Evolutionary conservation across 495 filamentous ascomycete species (phyloP), one percentile per base, ranked within the genome.

Genomic region (Penicillium ochrochloron): DNA sequence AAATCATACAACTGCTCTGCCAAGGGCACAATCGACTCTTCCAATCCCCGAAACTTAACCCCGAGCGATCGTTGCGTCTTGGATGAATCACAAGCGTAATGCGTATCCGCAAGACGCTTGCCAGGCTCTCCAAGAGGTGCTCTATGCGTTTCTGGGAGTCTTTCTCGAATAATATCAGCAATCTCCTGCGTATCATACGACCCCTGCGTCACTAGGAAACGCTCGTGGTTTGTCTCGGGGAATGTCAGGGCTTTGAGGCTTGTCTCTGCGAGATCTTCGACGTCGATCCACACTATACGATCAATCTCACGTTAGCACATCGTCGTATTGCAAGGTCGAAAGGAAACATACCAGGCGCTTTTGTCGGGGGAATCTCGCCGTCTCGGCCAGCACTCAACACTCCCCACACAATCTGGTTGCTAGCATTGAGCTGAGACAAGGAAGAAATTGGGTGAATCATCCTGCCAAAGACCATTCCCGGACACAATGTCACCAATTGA

Each of bases 221-320:
- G 70, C 37, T 80, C 70, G 52, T 76, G 75, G 0, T 63, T 61
- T 0, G 71, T 69, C 0, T 60, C 70, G 7, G 73, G 64, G 9
- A 62, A 70, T 1, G 65, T 75, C 12, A 80, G 34, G 0, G 75
- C 66, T 17, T 65, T 59, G 41, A 76, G 57, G 39, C 77, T 76
- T 1, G 75, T 71, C 3, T 62, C 63, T 1, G 80, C 77, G 1
- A 82, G 66, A 57, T 80, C 80, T 23, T 73, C 61, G 2, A 75
- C 72, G 46, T 75, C 72, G 34, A 72, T 60, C 71, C 71, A 74
- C 9, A 74, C 71, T 74, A 54, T 1, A 34, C 37, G 3, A 1
- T 9, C 3, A 17, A 17, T 19, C 3, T 1, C 9, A 5, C 2
- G 27, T 52, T 29, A 27, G 17, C 10, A 17, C 5, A 17, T 11